Conservation (phyloP, 495 filamentous ascomycete species). For the Bombardia bombarda region DNA sequence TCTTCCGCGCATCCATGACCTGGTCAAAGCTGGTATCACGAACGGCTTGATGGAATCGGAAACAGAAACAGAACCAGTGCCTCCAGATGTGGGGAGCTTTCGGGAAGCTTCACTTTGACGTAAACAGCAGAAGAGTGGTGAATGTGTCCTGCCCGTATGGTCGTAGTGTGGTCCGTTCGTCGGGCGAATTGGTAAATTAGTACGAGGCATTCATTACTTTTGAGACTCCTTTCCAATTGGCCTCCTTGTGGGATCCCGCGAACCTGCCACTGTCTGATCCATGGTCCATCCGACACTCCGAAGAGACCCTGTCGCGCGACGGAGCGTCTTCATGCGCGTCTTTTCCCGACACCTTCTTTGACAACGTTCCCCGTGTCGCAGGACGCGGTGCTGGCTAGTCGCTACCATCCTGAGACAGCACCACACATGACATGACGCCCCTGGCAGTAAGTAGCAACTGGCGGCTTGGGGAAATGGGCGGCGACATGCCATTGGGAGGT, state of each 20-base stretch:
- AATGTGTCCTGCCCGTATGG: too few species aligned
- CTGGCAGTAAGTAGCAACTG: too few species aligned
- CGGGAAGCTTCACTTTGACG: not conserved
- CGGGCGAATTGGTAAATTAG: conserved; percentile 8
- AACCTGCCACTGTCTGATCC: not conserved
- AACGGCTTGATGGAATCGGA: too few species aligned
- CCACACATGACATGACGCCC: not conserved
- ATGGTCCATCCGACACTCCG: conserved; percentile 1
- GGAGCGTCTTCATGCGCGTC: conserved; percentile 5
- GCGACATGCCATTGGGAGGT: too few species aligned
- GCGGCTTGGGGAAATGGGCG: too few species aligned
- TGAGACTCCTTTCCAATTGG: conserved; percentile 2
- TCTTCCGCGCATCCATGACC: too few species aligned
- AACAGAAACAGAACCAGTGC: too few species aligned
- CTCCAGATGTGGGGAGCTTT: too few species aligned
- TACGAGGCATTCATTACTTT: conserved; percentile 12
- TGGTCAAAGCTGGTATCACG: too few species aligned
- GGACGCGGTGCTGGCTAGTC: conserved; percentile 5
- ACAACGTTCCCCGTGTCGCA: conserved; percentile 6
- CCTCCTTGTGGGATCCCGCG: not conserved
- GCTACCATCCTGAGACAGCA: conserved; percentile 18
- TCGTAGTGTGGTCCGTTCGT: too few species aligned
- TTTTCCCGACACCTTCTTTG: not conserved
- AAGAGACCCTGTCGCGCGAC: conserved; percentile 1
- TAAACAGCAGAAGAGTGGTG: too few species aligned